Base-by-base conservation (phyloP, 176 grass and related monocot species). In the Echinochloa phyllopogon region DNA sequence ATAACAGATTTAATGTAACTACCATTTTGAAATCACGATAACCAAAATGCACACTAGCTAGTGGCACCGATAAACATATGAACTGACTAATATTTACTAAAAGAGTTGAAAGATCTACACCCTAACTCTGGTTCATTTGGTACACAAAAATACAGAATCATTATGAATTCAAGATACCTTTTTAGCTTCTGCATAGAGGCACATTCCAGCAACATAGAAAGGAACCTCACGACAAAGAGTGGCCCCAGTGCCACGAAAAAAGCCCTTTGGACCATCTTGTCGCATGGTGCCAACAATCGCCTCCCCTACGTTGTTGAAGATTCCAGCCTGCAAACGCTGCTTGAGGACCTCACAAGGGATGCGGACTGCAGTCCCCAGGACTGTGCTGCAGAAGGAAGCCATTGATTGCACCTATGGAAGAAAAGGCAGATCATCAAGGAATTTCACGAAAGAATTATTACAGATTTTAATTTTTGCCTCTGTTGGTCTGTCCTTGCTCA, bases 161-260 rank as follows among this genome's bases (percentile, higher is more conserved):
- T 24, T 6, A 57, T n/a, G 2, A 81, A 73, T 17, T 18, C 7
- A 52, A 21, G 51, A 16, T 76, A 98, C 96, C 96, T 98, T 98
- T 69, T 95, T 98, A 79, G 96, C 93, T 86, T 98, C 96, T 37
- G 89, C 89, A 77, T 98, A 98, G 62, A 98, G 91, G 73, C 91
- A 85, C 91, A 98, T 90, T 80, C 96, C 96, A 23, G 93, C 96
- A 76, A 98, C 96, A 92, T 98, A 98, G 73, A 98, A 94, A 39
- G 96, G 96, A 72, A 98, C 96, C 87, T 98, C 96, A 27, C 93
- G 93, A 57, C 93, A 98, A 69, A 95, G 96, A 44, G 96, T 98
- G 53, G 96, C 96, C 47, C 93, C 96, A 21, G 96, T 98, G 8
- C 96, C 96, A 64, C 96, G 93, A 69, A 98, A 98, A 88, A 98